Evolutionary conservation across 192 early-diverging fungal species (phyloP).

Genomic region (Coemansia sp.): DNA sequence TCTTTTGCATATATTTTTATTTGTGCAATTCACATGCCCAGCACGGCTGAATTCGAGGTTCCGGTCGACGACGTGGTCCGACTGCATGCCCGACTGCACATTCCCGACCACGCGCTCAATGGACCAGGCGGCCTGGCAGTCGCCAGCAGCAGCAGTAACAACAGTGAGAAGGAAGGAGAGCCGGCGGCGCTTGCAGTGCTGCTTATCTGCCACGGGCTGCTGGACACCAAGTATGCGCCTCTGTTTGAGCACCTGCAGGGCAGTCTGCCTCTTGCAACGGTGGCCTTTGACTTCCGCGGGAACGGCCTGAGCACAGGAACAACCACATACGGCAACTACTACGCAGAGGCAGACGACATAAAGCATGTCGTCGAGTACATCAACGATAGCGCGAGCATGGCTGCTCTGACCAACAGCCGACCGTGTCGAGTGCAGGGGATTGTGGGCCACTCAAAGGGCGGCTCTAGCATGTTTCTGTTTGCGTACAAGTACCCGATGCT

Average conservation of each 20-base stretch:
- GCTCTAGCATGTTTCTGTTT: conserved; percentile 51
- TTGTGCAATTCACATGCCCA: neutral
- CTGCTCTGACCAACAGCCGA: neutral
- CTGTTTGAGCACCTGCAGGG: conserved; percentile 23
- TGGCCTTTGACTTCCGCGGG: conserved; percentile 57
- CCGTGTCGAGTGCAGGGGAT: conserved; percentile 12
- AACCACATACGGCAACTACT: conserved; percentile 56
- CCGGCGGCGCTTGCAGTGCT: conserved; percentile 7
- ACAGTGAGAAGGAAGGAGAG: neutral
- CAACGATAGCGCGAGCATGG: neutral
- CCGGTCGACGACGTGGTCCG: neutral
- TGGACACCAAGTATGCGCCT: conserved; percentile 44
- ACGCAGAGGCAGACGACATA: conserved; percentile 51
- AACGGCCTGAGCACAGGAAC: conserved; percentile 54
- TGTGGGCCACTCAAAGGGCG: conserved; percentile 57
- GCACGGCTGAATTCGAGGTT: neutral
- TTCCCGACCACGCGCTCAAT: neutral
- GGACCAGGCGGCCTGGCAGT: neutral
- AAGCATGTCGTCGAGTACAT: conserved; percentile 35
- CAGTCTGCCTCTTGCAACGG: conserved; percentile 20
- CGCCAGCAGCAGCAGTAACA: neutral
- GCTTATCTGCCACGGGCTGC: conserved; percentile 55
- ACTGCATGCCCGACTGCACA: neutral
- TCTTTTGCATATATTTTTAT: neutral
- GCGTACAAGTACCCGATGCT: conserved; percentile 38